Conservation (phyloP, 164 flowering plant genomes). For the Aristolochia fimbriata region DNA sequence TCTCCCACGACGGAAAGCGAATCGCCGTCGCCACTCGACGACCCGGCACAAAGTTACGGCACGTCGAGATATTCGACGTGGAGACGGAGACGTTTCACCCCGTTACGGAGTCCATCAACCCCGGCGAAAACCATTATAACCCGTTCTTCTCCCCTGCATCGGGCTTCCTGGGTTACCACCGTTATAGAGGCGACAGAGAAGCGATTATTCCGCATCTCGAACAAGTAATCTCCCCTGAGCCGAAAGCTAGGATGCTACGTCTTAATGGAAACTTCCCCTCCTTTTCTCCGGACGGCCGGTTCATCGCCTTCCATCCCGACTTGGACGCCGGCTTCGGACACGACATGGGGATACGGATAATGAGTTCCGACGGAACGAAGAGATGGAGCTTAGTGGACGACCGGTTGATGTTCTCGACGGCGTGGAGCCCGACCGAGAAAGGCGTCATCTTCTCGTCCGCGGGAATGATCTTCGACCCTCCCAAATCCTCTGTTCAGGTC, state of each 20-base stretch:
- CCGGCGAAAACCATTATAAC: slow-evolving; percentile 63
- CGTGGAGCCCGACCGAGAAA: slow-evolving; percentile 54
- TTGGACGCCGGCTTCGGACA: slow-evolving; percentile 26
- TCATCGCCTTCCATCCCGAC: slow-evolving; percentile 47
- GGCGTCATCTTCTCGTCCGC: slow-evolving; percentile 61
- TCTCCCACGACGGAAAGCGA: slow-evolving; percentile 31
- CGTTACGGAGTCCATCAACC: slow-evolving; percentile 50
- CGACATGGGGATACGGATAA: slow-evolving; percentile 32
- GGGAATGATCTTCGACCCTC: slow-evolving; percentile 59
- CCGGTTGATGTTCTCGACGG: slow-evolving; percentile 42
- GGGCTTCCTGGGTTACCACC: slow-evolving; percentile 57
- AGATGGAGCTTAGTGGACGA: slow-evolving; percentile 44
- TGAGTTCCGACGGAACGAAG: slow-evolving; percentile 66
- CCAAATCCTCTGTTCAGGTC: slow-evolving; percentile 52
- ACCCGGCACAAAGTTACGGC: slow-evolving; percentile 37
- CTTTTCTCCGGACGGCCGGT: slow-evolving; percentile 43
- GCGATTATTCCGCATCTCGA: slow-evolving; percentile 44
- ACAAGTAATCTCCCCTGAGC: slow-evolving; percentile 40
- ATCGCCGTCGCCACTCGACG: slow-evolving; percentile 82
- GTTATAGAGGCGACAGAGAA: slow-evolving; percentile 67
- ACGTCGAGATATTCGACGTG: slow-evolving; percentile 60
- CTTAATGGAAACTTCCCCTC: slow-evolving; percentile 59
- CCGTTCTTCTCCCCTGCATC: slow-evolving; percentile 74
- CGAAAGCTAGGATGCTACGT: slow-evolving; percentile 34
- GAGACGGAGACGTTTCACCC: slow-evolving; percentile 29